phyloP scores from a whole-genome alignment of 805 yeast species.

The Sugiyamaella marilandica region DNA sequence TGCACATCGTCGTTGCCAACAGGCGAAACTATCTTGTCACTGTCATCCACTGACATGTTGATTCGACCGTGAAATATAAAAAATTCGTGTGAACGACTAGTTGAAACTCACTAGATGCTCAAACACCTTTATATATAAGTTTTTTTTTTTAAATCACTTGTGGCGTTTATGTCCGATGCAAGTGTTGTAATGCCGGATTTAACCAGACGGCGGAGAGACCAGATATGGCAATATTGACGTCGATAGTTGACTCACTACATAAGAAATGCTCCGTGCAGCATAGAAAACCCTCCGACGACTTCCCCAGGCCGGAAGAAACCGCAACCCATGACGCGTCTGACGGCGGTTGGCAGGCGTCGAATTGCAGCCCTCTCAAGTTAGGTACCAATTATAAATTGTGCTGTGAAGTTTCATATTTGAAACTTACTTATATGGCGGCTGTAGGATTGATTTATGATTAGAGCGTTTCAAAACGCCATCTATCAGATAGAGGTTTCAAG shows the following conservation, averaged over 20 bases:
- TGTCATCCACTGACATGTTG: background rate
- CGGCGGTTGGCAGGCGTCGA: too few species aligned
- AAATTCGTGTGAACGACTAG: background rate
- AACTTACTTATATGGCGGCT: too few species aligned
- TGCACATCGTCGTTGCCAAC: background rate
- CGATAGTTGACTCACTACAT: background rate
- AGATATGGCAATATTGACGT: background rate
- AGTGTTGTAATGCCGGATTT: background rate
- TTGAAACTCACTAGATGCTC: background rate
- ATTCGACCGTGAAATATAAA: too few species aligned
- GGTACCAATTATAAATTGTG: too few species aligned
- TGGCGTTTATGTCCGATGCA: background rate
- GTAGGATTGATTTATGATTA: too few species aligned
- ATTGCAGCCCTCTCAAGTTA: too few species aligned
- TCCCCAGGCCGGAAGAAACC: too few species aligned
- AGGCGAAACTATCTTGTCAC: background rate
- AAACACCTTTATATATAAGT: background rate
- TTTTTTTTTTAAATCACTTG: background rate
- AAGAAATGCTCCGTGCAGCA: background rate
- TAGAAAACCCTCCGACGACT: background rate
- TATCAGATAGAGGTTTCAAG: too few species aligned
- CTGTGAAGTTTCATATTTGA: too few species aligned
- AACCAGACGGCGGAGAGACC: background rate
- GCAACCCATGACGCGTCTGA: too few species aligned
- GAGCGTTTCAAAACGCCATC: too few species aligned